A percentile compares a stretch with the other conserved stretches of the same genome.
Evolutionary conservation across 2,329 filamentous ascomycete species (phyloP).

Genomic region (Colletotrichum sp.): DNA sequence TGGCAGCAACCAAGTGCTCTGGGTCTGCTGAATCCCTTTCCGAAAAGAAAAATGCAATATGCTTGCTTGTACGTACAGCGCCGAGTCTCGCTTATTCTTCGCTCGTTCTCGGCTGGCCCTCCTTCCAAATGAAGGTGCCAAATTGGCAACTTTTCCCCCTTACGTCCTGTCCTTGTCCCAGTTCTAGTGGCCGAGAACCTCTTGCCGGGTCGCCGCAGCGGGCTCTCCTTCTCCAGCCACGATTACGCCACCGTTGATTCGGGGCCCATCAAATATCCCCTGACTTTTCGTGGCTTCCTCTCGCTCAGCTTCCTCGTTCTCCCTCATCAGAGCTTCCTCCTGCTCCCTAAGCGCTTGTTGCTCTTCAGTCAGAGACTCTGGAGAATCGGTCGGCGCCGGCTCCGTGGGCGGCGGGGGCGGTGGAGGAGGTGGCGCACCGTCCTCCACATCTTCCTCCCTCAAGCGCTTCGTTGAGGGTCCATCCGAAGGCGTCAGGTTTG

Average conservation of each 20-base stretch:
- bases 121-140: background rate
- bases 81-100: constrained; percentile 2
- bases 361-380: constrained; percentile 43
- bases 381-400: constrained; percentile 32
- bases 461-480: constrained; percentile 60
- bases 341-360: constrained; percentile 52
- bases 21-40: constrained; percentile 16
- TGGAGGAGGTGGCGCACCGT: constrained; percentile 48
- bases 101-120: background rate
- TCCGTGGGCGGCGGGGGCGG: constrained; percentile 48
- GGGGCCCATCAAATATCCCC: background rate
- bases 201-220: background rate
- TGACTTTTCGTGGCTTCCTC: constrained; percentile 26
- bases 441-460: constrained; percentile 48
- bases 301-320: constrained; percentile 61
- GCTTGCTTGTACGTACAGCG: constrained; percentile 20
- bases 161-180: background rate
- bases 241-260: constrained; percentile 4
- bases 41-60: constrained; percentile 9
- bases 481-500: constrained; percentile 57
- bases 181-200: constrained; percentile 24
- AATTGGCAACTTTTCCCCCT: background rate
- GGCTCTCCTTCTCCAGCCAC: background rate
- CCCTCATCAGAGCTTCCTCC: constrained; percentile 54
- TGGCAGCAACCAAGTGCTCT: background rate